phyloP scores from a whole-genome alignment of 805 yeast genomes.

The Scheffersomyces lignosus region DNA sequence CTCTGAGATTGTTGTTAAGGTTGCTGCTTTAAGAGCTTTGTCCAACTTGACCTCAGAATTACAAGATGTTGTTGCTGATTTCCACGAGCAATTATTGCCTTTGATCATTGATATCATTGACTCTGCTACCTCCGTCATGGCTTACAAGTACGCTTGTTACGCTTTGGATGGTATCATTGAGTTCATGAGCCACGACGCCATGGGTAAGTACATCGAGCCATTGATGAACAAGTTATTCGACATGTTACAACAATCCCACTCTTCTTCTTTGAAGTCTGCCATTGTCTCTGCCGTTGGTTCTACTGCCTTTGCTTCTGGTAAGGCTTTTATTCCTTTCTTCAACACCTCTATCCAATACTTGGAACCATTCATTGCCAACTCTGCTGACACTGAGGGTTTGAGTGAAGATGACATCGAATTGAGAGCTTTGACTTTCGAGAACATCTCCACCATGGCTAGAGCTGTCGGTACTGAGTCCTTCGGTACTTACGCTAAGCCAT shows the following conservation, averaged over 20 bases:
- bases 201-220: slow-evolving; percentile 78
- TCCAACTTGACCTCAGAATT: slow-evolving; percentile 78
- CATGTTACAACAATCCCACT: slow-evolving; percentile 74
- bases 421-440: slow-evolving; percentile 89
- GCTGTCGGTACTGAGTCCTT: slow-evolving; percentile 94
- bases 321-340: slow-evolving; percentile 82
- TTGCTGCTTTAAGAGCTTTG: slow-evolving; percentile 83
- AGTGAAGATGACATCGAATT: slow-evolving; percentile 88
- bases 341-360: slow-evolving; percentile 74
- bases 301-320: slow-evolving; percentile 93
- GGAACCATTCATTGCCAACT: slow-evolving; percentile 76
- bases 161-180: slow-evolving; percentile 92
- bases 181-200: slow-evolving; percentile 84
- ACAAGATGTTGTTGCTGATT: slow-evolving; percentile 80
- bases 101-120: slow-evolving; percentile 85
- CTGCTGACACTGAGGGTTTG: slow-evolving; percentile 70
- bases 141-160: slow-evolving; percentile 86
- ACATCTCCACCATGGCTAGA: slow-evolving; percentile 90
- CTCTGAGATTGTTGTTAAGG: slow-evolving; percentile 68
- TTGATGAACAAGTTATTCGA: slow-evolving; percentile 86
- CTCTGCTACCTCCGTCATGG: slow-evolving; percentile 75
- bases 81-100: slow-evolving; percentile 81
- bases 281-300: slow-evolving; percentile 96
- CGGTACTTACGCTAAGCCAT: slow-evolving; percentile 80
- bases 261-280: slow-evolving; percentile 73